Evolutionary conservation across 2,329 filamentous ascomycete species (phyloP), one percentile per base, ranked within the genome.

Genomic region (Cordyceps javanica): DNA sequence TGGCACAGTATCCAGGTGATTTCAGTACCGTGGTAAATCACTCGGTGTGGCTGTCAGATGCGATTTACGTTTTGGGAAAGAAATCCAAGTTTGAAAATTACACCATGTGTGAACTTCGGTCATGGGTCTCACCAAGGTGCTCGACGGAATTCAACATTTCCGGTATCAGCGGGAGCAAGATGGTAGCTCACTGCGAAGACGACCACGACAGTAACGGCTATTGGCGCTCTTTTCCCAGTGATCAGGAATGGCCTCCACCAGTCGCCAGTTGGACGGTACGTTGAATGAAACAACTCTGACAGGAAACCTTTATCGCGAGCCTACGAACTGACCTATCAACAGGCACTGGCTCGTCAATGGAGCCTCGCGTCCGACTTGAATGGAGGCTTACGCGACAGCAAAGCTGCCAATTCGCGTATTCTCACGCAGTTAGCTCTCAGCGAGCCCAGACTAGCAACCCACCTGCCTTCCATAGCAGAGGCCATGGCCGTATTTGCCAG

Each of bases 391-490:
- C 71, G 71, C 7, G 79, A 82, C 60, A 77, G 72, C 42, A 81
- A 85, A 57, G 81, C 85, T 0, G 82, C 80, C 39, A 86, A 83
- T 61, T 76, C 80, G 16, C 79, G 82, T 0, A 75, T 87, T 14
- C 60, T 73, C 6, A 82, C 81, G 26, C 78, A 87, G 60, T 69
- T 82, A 13, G 76, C 82, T 5, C 75, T 82, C 0, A 51, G 55
- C 0, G 30, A 67, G 4, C 68, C 72, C 0, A 53, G 58, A 0
- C 75, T 90, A 0, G 73, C 79, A 34, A 69, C 75, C 0, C 65
- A 70, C 0, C 69, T 86, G 0, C 90, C 90, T 0, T 89, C 85
- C 2, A 77, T 89, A n/a, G 85, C 83, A 0, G 90, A 94, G 69
- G 86, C 86, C 0, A 68, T 94, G 0, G 87, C 89, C 0, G 87